phyloP scores from a whole-genome alignment of 169 alveolate species.

The Plasmodium knowlesi region DNA sequence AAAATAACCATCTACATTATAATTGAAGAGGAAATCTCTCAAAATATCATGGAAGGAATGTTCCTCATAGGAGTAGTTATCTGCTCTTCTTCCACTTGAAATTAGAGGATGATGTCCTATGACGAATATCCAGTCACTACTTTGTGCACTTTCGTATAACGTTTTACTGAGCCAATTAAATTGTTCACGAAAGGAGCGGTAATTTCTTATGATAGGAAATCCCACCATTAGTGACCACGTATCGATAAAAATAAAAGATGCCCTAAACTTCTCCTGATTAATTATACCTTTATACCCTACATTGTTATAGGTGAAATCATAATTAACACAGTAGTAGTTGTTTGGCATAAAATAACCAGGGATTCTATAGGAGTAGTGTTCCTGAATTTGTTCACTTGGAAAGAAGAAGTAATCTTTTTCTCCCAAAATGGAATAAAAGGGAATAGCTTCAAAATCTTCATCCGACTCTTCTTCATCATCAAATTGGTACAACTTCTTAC shows the following conservation, averaged over 20 bases:
- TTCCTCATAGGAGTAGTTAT: slow-evolving; percentile 63
- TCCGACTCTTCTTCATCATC: slow-evolving; percentile 29
- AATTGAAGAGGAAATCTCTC: slow-evolving; percentile 47
- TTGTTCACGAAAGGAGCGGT: slow-evolving; percentile 60
- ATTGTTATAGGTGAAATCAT: slow-evolving; percentile 47
- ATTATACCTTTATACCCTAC: slow-evolving; percentile 4
- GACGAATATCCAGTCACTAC: slow-evolving; percentile 74
- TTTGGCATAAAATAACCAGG: slow-evolving; percentile 75
- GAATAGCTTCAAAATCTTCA: slow-evolving; percentile 30
- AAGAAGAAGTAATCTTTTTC: slow-evolving; percentile 66
- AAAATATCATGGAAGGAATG: slow-evolving; percentile 61
- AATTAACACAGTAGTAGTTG: slow-evolving; percentile 52
- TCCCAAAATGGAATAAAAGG: slow-evolving; percentile 70
- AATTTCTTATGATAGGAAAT: slow-evolving; percentile 68
- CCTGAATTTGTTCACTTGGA: slow-evolving; percentile 75
- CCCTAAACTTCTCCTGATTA: slow-evolving; percentile 45
- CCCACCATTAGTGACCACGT: slow-evolving; percentile 75
- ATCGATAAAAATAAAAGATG: slow-evolving; percentile 69
- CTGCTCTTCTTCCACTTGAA: slow-evolving; percentile 74
- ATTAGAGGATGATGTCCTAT: slow-evolving; percentile 72
- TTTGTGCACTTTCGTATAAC: slow-evolving; percentile 64
- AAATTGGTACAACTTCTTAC: slow-evolving; percentile 3
- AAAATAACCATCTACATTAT: slow-evolving; percentile 70
- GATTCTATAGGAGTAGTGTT: slow-evolving; percentile 62
- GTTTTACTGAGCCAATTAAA: slow-evolving; percentile 70